Percentiles rank a stretch among this genome's conserved stretches.
Evolutionary conservation across 768 basidiomycete species (phyloP).

Genomic region (Kwoniella dendrophila): DNA sequence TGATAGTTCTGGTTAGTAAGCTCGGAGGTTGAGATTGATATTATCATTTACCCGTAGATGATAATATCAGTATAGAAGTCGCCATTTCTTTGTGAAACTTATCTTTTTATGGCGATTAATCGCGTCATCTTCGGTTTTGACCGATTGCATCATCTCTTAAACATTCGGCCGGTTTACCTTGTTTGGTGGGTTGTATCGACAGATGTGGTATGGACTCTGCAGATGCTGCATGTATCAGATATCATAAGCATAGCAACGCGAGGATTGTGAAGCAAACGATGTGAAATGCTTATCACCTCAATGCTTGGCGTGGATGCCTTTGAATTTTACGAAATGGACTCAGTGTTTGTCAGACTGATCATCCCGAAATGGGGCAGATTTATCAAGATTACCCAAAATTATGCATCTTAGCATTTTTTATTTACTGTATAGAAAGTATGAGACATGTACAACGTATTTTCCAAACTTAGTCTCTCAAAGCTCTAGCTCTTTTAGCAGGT

Average conservation of each 20-base stretch:
- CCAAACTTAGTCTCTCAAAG: conserved; percentile 19
- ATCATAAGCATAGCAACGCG: no score
- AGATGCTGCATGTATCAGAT: no score
- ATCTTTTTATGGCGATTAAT: conserved; percentile 9
- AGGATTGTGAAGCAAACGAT: no score
- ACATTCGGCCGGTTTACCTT: conserved; percentile 11
- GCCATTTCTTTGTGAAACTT: neutral
- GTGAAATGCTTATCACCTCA: no score
- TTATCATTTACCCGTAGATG: conserved; percentile 1
- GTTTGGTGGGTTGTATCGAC: no score
- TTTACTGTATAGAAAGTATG: neutral
- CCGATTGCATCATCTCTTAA: conserved; percentile 10
- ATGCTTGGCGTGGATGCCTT: no score
- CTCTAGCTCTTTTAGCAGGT: conserved; percentile 17
- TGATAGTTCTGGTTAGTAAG: no score
- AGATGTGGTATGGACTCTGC: neutral
- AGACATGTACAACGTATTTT: neutral
- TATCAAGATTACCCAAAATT: neutral
- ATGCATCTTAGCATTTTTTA: neutral
- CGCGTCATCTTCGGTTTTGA: conserved; percentile 23
- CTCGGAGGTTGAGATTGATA: neutral
- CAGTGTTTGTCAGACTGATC: no score
- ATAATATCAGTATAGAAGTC: neutral
- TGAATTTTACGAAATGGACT: no score
- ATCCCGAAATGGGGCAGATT: no score